Percentiles rank a stretch among this genome's conserved stretches.
Evolutionary conservation across 352 stramenopile genomes (phyloP).

Genomic region (Thalassiosira ordinaria): DNA sequence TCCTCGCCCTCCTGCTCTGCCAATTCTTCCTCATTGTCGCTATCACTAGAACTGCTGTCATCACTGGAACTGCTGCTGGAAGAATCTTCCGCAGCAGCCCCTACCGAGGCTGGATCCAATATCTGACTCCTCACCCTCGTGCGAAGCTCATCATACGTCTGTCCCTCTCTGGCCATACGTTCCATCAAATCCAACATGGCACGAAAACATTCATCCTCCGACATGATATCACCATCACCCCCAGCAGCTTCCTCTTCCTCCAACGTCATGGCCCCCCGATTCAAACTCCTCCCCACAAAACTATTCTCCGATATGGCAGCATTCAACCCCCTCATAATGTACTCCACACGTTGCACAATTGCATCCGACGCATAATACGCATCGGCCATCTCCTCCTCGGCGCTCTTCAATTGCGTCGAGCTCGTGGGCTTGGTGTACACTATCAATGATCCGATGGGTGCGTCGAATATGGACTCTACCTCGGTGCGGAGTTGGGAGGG

Average conservation of each 20-base stretch:
- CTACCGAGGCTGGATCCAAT: conserved; percentile 5
- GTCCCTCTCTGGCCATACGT: conserved; percentile 47
- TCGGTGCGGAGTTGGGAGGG: conserved; percentile 39
- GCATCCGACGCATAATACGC: conserved; percentile 52
- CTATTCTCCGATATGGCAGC: conserved; percentile 22
- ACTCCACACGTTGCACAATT: conserved; percentile 52
- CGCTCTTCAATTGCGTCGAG: conserved; percentile 17
- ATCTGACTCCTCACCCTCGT: conserved; percentile 49
- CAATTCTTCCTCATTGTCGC: conserved; percentile 20
- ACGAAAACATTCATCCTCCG: conserved; percentile 45
- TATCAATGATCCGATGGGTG: conserved; percentile 43
- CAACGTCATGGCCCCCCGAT: conserved; percentile 30
- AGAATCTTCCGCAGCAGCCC: background rate
- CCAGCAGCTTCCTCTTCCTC: conserved; percentile 9
- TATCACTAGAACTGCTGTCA: conserved; percentile 29
- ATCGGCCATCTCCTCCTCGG: conserved; percentile 46
- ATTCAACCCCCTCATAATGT: conserved; percentile 57
- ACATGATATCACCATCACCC: conserved; percentile 19
- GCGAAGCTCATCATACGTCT: conserved; percentile 49
- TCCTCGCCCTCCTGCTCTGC: conserved; percentile 10
- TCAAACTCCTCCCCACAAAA: conserved; percentile 34
- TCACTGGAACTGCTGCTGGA: conserved; percentile 18
- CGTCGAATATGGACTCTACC: conserved; percentile 47
- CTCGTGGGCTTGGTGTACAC: conserved; percentile 15
- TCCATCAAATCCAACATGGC: conserved; percentile 60